Conservation (phyloP, 2,329 filamentous ascomycete genomes). For the Verticillium longisporum region DNA sequence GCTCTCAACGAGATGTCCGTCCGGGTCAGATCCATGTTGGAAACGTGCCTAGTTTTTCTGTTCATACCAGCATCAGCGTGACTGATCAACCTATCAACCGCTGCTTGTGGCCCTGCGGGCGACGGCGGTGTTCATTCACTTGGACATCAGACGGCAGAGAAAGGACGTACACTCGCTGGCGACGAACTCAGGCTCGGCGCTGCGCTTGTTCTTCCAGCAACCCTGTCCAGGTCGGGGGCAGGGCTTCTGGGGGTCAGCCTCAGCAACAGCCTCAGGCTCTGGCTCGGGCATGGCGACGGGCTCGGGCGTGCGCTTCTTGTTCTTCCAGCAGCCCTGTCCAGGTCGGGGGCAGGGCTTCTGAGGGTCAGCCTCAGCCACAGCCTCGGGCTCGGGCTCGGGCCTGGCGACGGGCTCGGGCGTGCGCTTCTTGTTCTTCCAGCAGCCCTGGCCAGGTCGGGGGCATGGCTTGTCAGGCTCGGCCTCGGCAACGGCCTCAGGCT, state of each 20-base stretch:
- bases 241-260: neutral
- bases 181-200: constrained; percentile 25
- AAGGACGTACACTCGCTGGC: constrained; percentile 9
- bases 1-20: too few species aligned
- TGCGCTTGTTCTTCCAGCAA: constrained; percentile 32
- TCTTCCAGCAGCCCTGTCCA: constrained; percentile 30
- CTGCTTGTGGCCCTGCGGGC: too few species aligned
- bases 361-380: constrained; percentile 12
- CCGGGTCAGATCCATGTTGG: too few species aligned
- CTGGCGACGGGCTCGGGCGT: constrained; percentile 24
- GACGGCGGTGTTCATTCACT: constrained; percentile 17
- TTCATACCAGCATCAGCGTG: too few species aligned
- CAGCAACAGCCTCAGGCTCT: constrained; percentile 17
- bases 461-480: constrained; percentile 15
- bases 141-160: constrained; percentile 27
- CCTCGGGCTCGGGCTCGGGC: constrained; percentile 12
- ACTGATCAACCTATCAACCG: too few species aligned
- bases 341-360: constrained; percentile 22
- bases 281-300: constrained; percentile 15
- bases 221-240: constrained; percentile 27
- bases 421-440: constrained; percentile 29
- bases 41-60: too few species aligned
- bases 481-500: constrained; percentile 18
- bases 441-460: constrained; percentile 24
- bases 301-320: constrained; percentile 24